Evolutionary conservation across 345 rosid genomes (phyloP).

Genomic region (Acer negundo): DNA sequence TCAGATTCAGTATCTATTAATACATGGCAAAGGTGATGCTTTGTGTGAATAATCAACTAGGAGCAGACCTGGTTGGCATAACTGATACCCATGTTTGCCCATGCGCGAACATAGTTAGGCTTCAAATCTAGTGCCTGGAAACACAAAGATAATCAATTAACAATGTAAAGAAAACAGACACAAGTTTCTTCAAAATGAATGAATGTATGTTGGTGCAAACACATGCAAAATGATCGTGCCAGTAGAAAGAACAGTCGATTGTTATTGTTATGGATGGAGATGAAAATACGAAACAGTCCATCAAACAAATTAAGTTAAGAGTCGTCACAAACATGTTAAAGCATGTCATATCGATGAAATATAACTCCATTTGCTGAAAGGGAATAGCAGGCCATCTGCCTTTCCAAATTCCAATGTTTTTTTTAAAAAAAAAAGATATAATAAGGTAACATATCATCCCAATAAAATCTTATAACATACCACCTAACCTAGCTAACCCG

Average conservation of each 20-base stretch:
- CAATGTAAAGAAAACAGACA: not conserved
- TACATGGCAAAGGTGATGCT: not conserved
- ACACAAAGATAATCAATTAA: conserved; percentile 9
- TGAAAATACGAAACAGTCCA: not conserved
- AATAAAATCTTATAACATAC: not conserved
- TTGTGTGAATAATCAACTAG: conserved; percentile 6
- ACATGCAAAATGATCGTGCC: not conserved
- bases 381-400: not conserved
- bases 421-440: not conserved
- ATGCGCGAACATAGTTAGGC: conserved; percentile 99
- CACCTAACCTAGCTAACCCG: not conserved
- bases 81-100: conserved; percentile 99
- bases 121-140: conserved; percentile 95
- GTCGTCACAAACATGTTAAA: not conserved
- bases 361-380: not conserved
- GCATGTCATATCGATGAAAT: not conserved
- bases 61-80: conserved; percentile 91
- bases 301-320: not conserved
- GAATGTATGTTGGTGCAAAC: not conserved
- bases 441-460: not conserved
- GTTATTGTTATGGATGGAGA: not conserved
- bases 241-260: not conserved
- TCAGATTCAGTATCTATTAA: not conserved
- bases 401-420: not conserved
- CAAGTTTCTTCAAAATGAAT: not conserved